Evolutionary conservation across 2,329 filamentous ascomycete genomes (phyloP).

Genomic region (Atkinsonella texensis): DNA sequence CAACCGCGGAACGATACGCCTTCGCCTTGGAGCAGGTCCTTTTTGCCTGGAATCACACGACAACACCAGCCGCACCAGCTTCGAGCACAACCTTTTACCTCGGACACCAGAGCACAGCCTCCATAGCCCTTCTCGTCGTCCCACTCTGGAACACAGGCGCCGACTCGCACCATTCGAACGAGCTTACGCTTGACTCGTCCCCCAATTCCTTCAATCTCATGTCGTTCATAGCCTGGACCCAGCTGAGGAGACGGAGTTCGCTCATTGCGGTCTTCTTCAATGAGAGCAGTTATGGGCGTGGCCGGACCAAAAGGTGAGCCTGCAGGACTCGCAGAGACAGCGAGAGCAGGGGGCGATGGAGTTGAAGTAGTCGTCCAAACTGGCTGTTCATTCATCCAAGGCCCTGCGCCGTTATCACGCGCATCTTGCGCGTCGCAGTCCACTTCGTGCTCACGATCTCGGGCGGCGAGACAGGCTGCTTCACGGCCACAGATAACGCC

Average conservation of each 20-base stretch:
- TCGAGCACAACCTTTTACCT: constrained; percentile 54
- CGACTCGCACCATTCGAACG: constrained; percentile 71
- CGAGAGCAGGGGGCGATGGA: constrained; percentile 8
- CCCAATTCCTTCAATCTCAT: constrained; percentile 86
- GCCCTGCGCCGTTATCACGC: constrained; percentile 27
- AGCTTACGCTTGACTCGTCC: constrained; percentile 79
- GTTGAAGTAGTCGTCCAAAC: constrained; percentile 11
- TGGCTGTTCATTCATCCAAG: constrained; percentile 12
- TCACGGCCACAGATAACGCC: constrained; percentile 82
- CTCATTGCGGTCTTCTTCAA: constrained; percentile 21
- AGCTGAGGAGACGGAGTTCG: constrained; percentile 39
- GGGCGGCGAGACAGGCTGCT: constrained; percentile 60
- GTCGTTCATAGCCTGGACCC: constrained; percentile 65
- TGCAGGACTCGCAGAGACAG: constrained; percentile 7
- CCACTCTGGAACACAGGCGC: constrained; percentile 75
- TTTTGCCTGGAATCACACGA: constrained; percentile 53
- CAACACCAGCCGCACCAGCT: constrained; percentile 93
- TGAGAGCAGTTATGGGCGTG: constrained; percentile 14
- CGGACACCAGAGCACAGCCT: constrained; percentile 54
- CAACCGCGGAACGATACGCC: constrained; percentile 12
- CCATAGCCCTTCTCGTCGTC: constrained; percentile 58
- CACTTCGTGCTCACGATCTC: constrained; percentile 69
- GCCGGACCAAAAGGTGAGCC: constrained; percentile 8
- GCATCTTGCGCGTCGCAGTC: constrained; percentile 75
- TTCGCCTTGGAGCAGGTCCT: constrained; percentile 22